Evolutionary conservation across 2,329 filamentous ascomycete species (phyloP).

Genomic region (Penicillium brevicompactum): DNA sequence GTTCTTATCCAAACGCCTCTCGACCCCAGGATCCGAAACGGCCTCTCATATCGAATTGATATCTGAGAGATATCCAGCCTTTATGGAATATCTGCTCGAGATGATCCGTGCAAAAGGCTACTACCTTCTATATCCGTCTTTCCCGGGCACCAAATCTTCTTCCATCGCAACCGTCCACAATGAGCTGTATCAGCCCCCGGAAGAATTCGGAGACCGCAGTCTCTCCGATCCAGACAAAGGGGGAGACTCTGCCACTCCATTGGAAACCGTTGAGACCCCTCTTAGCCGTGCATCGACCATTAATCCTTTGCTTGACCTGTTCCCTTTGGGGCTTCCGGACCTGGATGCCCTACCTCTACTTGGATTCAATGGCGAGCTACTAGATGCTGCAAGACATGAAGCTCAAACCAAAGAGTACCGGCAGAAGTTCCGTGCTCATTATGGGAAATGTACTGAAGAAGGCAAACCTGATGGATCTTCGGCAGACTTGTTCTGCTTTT

Average conservation of each 20-base stretch:
- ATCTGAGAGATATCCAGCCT: conserved; percentile 70
- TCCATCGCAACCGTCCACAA: conserved; percentile 73
- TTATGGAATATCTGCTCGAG: conserved; percentile 77
- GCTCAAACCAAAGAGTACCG: conserved; percentile 56
- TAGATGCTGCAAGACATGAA: conserved; percentile 40
- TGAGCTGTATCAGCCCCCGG: conserved; percentile 72
- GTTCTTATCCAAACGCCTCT: conserved; percentile 69
- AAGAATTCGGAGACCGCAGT: conserved; percentile 55
- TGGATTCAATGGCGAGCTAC: conserved; percentile 61
- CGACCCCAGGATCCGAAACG: conserved; percentile 24
- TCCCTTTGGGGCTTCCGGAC: conserved; percentile 54
- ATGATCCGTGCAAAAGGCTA: conserved; percentile 77
- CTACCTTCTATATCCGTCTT: conserved; percentile 75
- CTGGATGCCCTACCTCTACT: conserved; percentile 60
- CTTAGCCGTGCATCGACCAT: conserved; percentile 44
- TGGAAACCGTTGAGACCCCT: conserved; percentile 25
- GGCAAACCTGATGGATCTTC: conserved; percentile 41
- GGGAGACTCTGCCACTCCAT: conserved; percentile 11
- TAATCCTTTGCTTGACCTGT: conserved; percentile 49
- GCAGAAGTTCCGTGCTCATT: conserved; percentile 59
- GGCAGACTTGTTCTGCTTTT: conserved; percentile 68
- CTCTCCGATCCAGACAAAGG: conserved; percentile 3
- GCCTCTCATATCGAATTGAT: conserved; percentile 54
- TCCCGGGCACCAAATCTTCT: conserved; percentile 47
- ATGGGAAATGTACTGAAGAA: conserved; percentile 65